A percentile compares a stretch with the other conserved stretches of the same genome.
phyloP scores from a whole-genome alignment of 2,329 filamentous ascomycete species.

The Blastomyces percursus region DNA sequence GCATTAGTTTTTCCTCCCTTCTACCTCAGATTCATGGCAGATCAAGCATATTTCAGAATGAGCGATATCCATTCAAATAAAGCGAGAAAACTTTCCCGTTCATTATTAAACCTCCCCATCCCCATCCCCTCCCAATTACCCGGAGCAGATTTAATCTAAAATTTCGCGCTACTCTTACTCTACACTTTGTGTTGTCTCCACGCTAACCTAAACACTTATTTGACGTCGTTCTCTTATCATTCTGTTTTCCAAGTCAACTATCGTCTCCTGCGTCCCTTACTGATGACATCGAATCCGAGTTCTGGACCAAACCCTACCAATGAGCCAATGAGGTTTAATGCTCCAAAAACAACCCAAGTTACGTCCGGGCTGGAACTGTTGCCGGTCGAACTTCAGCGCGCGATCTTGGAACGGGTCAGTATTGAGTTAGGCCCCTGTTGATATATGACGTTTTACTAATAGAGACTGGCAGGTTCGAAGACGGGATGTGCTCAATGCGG shows the following conservation, averaged over 20 bases:
- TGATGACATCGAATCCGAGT: background rate
- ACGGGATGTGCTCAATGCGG: background rate
- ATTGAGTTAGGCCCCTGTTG: background rate
- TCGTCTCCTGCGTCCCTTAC: background rate
- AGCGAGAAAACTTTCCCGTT: background rate
- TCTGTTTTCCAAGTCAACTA: background rate
- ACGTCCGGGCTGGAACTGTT: background rate
- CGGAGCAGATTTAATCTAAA: background rate
- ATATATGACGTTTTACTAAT: background rate
- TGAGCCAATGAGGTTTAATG: background rate
- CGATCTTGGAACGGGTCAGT: background rate
- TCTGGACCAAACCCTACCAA: background rate
- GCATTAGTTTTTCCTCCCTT: background rate
- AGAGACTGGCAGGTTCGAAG: background rate
- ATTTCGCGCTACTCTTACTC: background rate
- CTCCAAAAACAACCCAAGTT: background rate
- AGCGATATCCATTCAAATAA: background rate
- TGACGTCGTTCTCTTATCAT: background rate
- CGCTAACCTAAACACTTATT: background rate
- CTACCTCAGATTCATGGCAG: background rate
- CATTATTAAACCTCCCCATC: background rate
- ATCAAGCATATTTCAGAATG: background rate
- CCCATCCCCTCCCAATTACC: too few relatives aligned
- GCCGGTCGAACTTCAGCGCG: background rate
- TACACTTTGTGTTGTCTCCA: background rate